Evolutionary conservation across 2,329 filamentous ascomycete species (phyloP).

Genomic region (Exophiala bonariae): DNA sequence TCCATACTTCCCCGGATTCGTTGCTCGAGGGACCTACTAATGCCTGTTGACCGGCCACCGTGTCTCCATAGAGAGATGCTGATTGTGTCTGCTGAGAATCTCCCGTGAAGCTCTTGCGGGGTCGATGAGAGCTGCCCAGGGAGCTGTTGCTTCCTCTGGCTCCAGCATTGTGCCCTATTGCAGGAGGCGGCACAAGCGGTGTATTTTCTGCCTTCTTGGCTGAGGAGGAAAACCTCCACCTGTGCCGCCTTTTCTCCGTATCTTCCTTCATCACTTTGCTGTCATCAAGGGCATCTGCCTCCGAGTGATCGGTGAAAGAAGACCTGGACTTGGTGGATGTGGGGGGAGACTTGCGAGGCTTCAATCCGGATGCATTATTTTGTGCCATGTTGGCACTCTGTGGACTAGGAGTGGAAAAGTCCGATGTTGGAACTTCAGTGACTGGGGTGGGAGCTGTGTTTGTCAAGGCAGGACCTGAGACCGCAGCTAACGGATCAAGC

Average conservation of each 20-base stretch:
- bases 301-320: conserved; percentile 76
- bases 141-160: conserved; percentile 69
- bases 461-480: conserved; percentile 32
- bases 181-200: conserved; percentile 46
- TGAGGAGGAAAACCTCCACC: conserved; percentile 67
- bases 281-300: conserved; percentile 68
- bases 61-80: conserved; percentile 37
- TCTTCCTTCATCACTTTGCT: conserved; percentile 41
- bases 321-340: conserved; percentile 73
- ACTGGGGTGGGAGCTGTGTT: conserved; percentile 32
- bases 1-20: conserved; percentile 40
- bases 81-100: conserved; percentile 43
- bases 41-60: conserved; percentile 24
- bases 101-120: conserved; percentile 46
- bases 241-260: conserved; percentile 69
- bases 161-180: conserved; percentile 62
- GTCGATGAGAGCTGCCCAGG: conserved; percentile 59
- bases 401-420: conserved; percentile 23
- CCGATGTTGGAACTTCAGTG: conserved; percentile 25
- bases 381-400: conserved; percentile 44
- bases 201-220: conserved; percentile 57
- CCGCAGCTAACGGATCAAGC: conserved; percentile 30
- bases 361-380: conserved; percentile 54
- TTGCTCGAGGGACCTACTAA: conserved; percentile 34
- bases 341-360: conserved; percentile 70